Conservation (phyloP, 768 basidiomycete species). For the Kwoniella sp. region DNA sequence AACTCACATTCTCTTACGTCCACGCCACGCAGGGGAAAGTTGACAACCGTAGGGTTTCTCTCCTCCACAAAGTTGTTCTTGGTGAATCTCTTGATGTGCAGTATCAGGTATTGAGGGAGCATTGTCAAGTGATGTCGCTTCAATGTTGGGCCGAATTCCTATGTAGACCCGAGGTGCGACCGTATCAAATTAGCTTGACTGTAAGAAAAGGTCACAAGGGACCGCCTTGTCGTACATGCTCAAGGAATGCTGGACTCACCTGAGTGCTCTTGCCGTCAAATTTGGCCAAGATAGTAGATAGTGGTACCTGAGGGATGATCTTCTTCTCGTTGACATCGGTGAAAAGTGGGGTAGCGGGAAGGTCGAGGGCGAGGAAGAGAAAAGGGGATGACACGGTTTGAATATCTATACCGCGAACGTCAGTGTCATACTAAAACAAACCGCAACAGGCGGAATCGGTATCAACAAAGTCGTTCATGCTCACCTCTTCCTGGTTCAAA, state of each 20-base stretch:
- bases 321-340: slow-evolving; percentile 96
- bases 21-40: slow-evolving; percentile 89
- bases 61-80: slow-evolving; percentile 97
- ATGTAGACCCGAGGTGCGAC: slow-evolving; percentile 18
- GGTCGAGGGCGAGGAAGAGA: slow-evolving; percentile 90
- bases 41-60: slow-evolving; percentile 98
- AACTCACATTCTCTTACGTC: slow-evolving; percentile 88
- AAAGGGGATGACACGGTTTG: slow-evolving; percentile 84
- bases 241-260: too few species aligned
- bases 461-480: too few species aligned
- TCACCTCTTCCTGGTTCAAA: slow-evolving; percentile 94
- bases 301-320: slow-evolving; percentile 95
- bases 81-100: slow-evolving; percentile 95
- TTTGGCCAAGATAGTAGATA: slow-evolving; percentile 85
- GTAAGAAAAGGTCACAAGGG: too few species aligned
- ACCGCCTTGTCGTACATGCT: too few species aligned
- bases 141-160: slow-evolving; percentile 81
- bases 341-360: slow-evolving; percentile 96
- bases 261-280: slow-evolving; percentile 91
- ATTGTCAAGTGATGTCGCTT: slow-evolving; percentile 86
- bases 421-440: too few species aligned
- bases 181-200: neutral
- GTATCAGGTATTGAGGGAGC: slow-evolving; percentile 86
- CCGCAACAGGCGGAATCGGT: too few species aligned
- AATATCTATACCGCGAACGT: too few species aligned